Conservation (phyloP, 345 rosid species). For the Cardamine chenopodiifolia region DNA sequence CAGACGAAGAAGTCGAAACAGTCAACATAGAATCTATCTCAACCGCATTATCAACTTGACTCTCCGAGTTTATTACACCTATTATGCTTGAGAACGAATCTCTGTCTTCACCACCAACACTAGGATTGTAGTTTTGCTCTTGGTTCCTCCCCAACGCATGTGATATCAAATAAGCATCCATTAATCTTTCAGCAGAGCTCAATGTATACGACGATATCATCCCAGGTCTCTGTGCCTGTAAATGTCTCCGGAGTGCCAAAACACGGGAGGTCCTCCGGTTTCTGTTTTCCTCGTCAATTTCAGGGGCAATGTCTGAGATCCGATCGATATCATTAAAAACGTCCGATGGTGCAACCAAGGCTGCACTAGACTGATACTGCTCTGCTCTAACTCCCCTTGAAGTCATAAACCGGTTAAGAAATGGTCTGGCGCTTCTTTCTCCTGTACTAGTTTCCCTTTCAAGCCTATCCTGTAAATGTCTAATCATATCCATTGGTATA, state of each 20-base stretch:
- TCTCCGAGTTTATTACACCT: slow-evolving; percentile 77
- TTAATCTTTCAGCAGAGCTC: slow-evolving; percentile 52
- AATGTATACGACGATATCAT: slow-evolving; percentile 30
- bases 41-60: slow-evolving; percentile 74
- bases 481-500: slow-evolving; percentile 62
- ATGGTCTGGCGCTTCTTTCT: slow-evolving; percentile 21
- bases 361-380: slow-evolving; percentile 48
- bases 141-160: slow-evolving; percentile 55
- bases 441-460: slow-evolving; percentile 57
- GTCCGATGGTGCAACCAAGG: slow-evolving; percentile 26
- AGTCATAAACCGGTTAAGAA: slow-evolving; percentile 52
- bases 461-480: slow-evolving; percentile 62
- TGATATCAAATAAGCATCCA: slow-evolving; percentile 53
- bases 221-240: slow-evolving; percentile 37
- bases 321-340: slow-evolving; percentile 47
- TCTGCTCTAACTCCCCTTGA: slow-evolving; percentile 70
- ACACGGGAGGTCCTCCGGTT: slow-evolving; percentile 39
- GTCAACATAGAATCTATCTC: slow-evolving; percentile 78
- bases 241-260: slow-evolving; percentile 46
- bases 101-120: slow-evolving; percentile 67
- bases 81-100: slow-evolving; percentile 79
- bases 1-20: slow-evolving; percentile 66
- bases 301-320: slow-evolving; percentile 42
- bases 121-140: slow-evolving; percentile 45
- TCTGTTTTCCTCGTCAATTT: slow-evolving; percentile 48